Evolutionary conservation across 352 stramenopile genomes (phyloP), one percentile per base, ranked within the genome.

Genomic region (Globisporangium iwayamae): DNA sequence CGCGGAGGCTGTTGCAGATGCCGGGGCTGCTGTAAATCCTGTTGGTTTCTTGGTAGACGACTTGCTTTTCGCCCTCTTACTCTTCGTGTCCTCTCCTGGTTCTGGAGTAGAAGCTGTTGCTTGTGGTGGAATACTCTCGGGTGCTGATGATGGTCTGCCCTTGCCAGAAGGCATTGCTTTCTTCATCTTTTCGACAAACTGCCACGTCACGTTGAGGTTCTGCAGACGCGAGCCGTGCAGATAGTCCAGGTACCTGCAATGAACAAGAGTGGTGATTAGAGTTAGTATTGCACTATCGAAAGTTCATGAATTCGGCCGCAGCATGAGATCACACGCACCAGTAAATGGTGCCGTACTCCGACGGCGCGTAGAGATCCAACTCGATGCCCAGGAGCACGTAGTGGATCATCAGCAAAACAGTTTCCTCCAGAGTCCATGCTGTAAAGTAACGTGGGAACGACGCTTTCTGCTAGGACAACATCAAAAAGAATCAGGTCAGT

Each of bases 171-270:
- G 76, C 72, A 83, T 75, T n/a, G 92, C 76, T 62, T 89, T 70
- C 28, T 86, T 87, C 78, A 95, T 79, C 56, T 91, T 91, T 53
- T 95, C 79, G 3, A 95, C 73, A 62, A 95, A 93, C 36, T 74
- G 77, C 83, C 86, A 92, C 48, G 84, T 91, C 32, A 89, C 74
- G 4, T 78, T 90, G 22, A 95, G 64, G 57, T 93, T 95, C 59
- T 95, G 86, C 6, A 95, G 75, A 9, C 86, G 83, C 34, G 84
- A 88, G n/a, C 86, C 84, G 50, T 87, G 72, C 62, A 96, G 71
- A 63, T 92, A 96, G 73, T 96, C 87, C 43, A 94, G 58, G 62
- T 96, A 96, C 78, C 80, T 90, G 43, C 11, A 20, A 5, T 47
- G 11, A 25, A 18, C 25, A 51, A 13, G 10, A 53, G 16, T 18